Percentiles rank a stretch among this genome's conserved stretches.
phyloP scores from a whole-genome alignment of 2,329 filamentous ascomycete species.

The Coleophoma cylindrospora region DNA sequence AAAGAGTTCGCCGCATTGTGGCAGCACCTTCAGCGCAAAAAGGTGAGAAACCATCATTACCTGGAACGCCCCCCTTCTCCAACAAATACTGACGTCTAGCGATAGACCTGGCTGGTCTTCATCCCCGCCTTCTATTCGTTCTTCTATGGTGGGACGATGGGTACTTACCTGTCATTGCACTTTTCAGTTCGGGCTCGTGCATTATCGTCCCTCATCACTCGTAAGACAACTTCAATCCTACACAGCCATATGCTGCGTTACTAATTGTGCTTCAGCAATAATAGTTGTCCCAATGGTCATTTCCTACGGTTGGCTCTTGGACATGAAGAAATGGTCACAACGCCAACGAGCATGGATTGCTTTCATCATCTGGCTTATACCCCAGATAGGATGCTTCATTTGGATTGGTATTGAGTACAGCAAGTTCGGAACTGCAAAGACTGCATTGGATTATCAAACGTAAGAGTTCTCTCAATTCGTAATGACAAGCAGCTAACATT shows the following conservation, averaged over 20 bases:
- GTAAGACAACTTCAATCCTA: conserved; percentile 12
- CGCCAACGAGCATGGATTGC: conserved; percentile 22
- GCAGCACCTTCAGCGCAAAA: conserved; percentile 16
- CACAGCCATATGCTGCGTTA: neutral
- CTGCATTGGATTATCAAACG: conserved; percentile 8
- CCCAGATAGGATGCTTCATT: conserved; percentile 25
- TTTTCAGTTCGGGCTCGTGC: conserved; percentile 65
- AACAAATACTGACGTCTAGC: neutral
- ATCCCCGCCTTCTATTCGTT: conserved; percentile 32
- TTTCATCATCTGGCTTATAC: conserved; percentile 23
- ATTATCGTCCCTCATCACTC: conserved; percentile 33
- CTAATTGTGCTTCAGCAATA: neutral
- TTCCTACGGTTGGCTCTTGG: conserved; percentile 17
- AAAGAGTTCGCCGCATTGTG: conserved; percentile 54
- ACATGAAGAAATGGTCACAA: conserved; percentile 24
- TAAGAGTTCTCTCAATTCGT: neutral
- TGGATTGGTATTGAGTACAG: conserved; percentile 23
- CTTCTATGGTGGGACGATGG: conserved; percentile 32
- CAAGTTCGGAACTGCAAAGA: conserved; percentile 8
- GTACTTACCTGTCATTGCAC: conserved; percentile 49
- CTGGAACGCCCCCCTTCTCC: neutral
- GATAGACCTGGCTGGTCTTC: conserved; percentile 27
- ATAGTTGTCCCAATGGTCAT: conserved; percentile 10
- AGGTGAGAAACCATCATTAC: conserved; percentile 12
- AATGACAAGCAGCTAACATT: neutral